Evolutionary conservation across 176 grass and related monocot species (phyloP).

Genomic region (Cenchrus fungigraminus): DNA sequence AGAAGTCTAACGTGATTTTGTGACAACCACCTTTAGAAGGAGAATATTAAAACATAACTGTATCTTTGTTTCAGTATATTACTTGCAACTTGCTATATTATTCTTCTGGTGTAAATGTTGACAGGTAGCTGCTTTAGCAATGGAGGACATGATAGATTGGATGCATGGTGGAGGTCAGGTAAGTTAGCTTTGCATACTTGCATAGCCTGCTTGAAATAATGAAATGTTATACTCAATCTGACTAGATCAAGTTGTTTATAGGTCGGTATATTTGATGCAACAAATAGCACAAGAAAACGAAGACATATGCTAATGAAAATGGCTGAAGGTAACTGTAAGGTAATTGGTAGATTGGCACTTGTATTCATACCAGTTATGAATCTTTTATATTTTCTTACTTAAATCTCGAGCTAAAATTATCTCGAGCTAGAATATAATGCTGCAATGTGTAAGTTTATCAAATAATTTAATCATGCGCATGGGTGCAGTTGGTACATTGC

Average conservation of each 20-base stretch:
- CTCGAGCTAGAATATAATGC: slow-evolving; percentile 10
- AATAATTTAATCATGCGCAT: slow-evolving; percentile 21
- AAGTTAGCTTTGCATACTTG: slow-evolving; percentile 44
- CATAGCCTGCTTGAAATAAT: slow-evolving; percentile 47
- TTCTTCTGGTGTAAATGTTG: slow-evolving; percentile 29
- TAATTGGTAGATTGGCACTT: slow-evolving; percentile 41
- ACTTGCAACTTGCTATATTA: slow-evolving; percentile 27
- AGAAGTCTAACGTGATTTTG: neutral
- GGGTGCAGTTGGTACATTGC: slow-evolving; percentile 32
- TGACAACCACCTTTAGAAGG: neutral
- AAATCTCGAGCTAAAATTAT: slow-evolving; percentile 36
- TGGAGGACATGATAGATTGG: slow-evolving; percentile 99
- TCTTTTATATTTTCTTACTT: slow-evolving; percentile 25
- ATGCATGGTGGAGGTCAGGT: slow-evolving; percentile 97
- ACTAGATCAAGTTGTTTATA: slow-evolving; percentile 44
- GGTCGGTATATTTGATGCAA: slow-evolving; percentile 99
- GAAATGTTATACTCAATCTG: slow-evolving; percentile 42
- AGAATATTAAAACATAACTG: slow-evolving; percentile 10
- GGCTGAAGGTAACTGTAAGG: slow-evolving; percentile 98
- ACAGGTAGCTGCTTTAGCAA: slow-evolving; percentile 95
- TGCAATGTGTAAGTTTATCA: neutral
- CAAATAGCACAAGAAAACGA: slow-evolving; percentile 85
- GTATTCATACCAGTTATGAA: slow-evolving; percentile 21
- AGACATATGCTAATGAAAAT: slow-evolving; percentile 95
- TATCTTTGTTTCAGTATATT: slow-evolving; percentile 32